Evolutionary conservation across 768 basidiomycete species (phyloP).

Genomic region (Russula brevipes): DNA sequence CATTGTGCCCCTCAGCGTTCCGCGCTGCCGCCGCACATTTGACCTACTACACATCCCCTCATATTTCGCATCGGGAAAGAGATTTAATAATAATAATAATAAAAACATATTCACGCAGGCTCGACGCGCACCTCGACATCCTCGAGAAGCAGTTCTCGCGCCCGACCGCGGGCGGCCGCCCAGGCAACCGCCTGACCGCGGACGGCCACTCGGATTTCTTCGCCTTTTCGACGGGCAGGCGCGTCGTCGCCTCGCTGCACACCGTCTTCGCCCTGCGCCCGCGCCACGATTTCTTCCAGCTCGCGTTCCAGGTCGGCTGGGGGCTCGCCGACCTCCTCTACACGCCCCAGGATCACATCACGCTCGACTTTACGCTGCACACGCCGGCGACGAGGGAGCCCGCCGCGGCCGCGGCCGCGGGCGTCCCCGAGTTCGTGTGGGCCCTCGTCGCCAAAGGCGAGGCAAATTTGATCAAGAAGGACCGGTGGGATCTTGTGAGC

Average conservation of each 20-base stretch:
- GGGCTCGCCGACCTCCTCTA: conserved; percentile 75
- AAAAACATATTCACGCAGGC: conserved; percentile 38
- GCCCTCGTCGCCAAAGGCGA: conserved; percentile 79
- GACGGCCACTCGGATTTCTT: conserved; percentile 81
- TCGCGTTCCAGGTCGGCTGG: conserved; percentile 53
- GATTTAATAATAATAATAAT: too few species aligned
- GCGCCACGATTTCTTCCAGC: conserved; percentile 76
- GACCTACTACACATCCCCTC: background rate
- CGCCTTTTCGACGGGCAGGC: conserved; percentile 82
- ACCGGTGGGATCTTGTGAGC: conserved; percentile 84
- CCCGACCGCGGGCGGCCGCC: conserved; percentile 40
- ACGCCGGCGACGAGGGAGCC: too few species aligned
- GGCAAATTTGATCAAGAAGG: conserved; percentile 57
- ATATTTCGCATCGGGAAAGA: too few species aligned
- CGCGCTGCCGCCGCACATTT: too few species aligned
- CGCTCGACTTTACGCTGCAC: conserved; percentile 74
- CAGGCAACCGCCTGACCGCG: conserved; percentile 40
- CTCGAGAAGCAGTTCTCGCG: conserved; percentile 71
- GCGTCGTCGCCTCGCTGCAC: conserved; percentile 71
- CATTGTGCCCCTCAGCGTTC: too few species aligned
- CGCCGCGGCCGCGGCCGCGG: conserved; percentile 31
- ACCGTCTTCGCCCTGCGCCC: conserved; percentile 72
- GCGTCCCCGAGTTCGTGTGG: conserved; percentile 71
- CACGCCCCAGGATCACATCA: conserved; percentile 58
- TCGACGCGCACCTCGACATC: conserved; percentile 52